Base-by-base conservation (phyloP, 2,329 filamentous ascomycete species). In the Neoscytalidium dimidiatum region DNA sequence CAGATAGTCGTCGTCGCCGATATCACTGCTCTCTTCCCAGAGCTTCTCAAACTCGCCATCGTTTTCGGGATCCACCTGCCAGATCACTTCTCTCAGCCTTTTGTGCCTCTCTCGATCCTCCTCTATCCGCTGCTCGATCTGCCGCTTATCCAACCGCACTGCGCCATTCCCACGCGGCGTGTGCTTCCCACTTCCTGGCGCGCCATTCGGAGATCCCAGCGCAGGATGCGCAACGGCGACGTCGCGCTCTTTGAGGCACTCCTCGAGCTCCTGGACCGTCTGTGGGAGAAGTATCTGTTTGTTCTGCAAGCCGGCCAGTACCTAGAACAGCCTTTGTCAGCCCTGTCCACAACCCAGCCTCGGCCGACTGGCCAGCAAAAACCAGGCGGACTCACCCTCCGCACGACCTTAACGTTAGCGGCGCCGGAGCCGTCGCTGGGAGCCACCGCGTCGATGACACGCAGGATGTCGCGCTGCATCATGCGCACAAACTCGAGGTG, bases 61-160 rank as follows among this genome's bases (percentile, higher is more conserved):
- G 8, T 84, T 81, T 33, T 86, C 85, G 8, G 85, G 84, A 31
- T 87, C 87, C 2, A 97, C 88, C 0, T 93, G 92, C 95, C 96
- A 99, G 68, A 97, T 96, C 71, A 89, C 93, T 80, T 99, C 95
- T 23, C 95, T 83, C 72, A 94, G 82, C 48, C 94, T 83, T 83
- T 99, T 99, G 78, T 99, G 96, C 48, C 95, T 84, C 77, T 99
- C 95, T 3, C 95, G 84, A 77, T 99, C 95, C 79, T 99, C 96
- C 71, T 99, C 96, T 68, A 99, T 97, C 44, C 95, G 85, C 81
- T 98, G 94, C 79, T 98, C 94, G 62, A 97, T 91, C 79, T 97
- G 92, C 64, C 90, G 86, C 79, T 94, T 95, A 73, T 97, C 92
- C 60, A 95, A 76, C 60, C 84, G 81, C 49, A 82, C 77, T 9